Evolutionary conservation across 805 yeast species (phyloP).

Genomic region (Groenewaldozyma salmanticensis): DNA sequence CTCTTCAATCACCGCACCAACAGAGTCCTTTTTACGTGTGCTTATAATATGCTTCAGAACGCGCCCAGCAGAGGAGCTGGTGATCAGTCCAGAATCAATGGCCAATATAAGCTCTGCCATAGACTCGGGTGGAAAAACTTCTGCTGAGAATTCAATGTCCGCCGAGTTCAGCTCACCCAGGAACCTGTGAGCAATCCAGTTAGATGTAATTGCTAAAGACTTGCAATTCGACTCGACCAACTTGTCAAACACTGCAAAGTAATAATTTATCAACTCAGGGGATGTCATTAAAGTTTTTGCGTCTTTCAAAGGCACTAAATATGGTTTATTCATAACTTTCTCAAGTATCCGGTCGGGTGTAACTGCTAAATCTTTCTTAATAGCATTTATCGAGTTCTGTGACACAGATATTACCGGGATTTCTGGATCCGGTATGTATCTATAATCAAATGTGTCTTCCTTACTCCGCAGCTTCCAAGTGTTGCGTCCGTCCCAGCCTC

Average conservation of each 20-base stretch:
- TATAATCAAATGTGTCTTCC: conserved; percentile 75
- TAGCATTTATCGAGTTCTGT: conserved; percentile 32
- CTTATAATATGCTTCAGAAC: conserved; percentile 53
- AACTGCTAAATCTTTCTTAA: conserved; percentile 36
- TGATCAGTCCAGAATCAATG: conserved; percentile 40
- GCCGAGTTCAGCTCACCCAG: conserved; percentile 58
- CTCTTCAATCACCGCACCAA: conserved; percentile 42
- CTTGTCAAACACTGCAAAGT: conserved; percentile 32
- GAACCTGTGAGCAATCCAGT: conserved; percentile 78
- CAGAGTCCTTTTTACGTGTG: conserved; percentile 26
- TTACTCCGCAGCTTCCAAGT: conserved; percentile 66
- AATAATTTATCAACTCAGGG: conserved; percentile 44
- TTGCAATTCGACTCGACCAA: conserved; percentile 18
- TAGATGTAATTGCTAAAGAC: conserved; percentile 38
- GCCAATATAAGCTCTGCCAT: conserved; percentile 47
- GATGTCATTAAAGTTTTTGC: conserved; percentile 58
- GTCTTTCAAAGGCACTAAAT: conserved; percentile 54
- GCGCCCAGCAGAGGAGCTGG: conserved; percentile 58
- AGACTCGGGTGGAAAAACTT: conserved; percentile 31
- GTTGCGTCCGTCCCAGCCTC: conserved; percentile 81
- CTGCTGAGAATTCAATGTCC: conserved; percentile 25
- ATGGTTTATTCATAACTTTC: conserved; percentile 40
- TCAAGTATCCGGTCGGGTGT: conserved; percentile 53
- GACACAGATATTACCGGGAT: conserved; percentile 50
- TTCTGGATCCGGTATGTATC: conserved; percentile 94